phyloP scores from a whole-genome alignment of 2,329 filamentous ascomycete species.

The Zelopaecilomyces penicillatus region DNA sequence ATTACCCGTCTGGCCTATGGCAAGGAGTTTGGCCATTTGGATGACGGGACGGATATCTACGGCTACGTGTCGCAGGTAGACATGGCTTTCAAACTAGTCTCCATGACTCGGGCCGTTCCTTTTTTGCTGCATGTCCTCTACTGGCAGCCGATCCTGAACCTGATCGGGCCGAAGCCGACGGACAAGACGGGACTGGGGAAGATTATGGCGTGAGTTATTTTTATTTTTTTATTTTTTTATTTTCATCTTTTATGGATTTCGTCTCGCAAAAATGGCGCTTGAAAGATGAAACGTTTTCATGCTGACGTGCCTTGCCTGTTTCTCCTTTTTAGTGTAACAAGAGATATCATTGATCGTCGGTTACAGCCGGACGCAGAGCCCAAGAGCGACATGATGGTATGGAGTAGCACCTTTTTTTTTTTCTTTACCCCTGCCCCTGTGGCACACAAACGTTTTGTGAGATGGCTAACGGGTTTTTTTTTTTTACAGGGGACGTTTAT shows the following conservation, averaged over 20 bases:
- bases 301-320: constrained; percentile 12
- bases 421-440: not conserved
- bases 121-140: not conserved
- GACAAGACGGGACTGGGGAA: not conserved
- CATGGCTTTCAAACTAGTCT: not conserved
- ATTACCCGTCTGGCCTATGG: not conserved
- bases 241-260: not conserved
- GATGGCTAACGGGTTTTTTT: not conserved
- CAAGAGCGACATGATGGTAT: not conserved
- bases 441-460: not conserved
- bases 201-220: not conserved
- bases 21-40: not conserved
- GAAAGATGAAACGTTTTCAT: too few species aligned
- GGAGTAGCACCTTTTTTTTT: not conserved
- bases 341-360: not conserved
- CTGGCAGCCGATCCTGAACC: not conserved
- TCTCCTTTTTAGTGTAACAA: constrained; percentile 18
- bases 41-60: not conserved
- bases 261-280: not conserved
- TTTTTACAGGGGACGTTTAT: not conserved
- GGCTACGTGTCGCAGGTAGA: not conserved
- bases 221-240: not conserved
- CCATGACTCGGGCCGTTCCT: not conserved
- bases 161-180: not conserved
- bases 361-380: not conserved